A percentile compares a stretch with the other conserved stretches of the same genome.
These are phyloP conservation scores for Lentinula raphanica DNA, from an alignment of 768 basidiomycete species.

Conservation along the genomic window DNA sequence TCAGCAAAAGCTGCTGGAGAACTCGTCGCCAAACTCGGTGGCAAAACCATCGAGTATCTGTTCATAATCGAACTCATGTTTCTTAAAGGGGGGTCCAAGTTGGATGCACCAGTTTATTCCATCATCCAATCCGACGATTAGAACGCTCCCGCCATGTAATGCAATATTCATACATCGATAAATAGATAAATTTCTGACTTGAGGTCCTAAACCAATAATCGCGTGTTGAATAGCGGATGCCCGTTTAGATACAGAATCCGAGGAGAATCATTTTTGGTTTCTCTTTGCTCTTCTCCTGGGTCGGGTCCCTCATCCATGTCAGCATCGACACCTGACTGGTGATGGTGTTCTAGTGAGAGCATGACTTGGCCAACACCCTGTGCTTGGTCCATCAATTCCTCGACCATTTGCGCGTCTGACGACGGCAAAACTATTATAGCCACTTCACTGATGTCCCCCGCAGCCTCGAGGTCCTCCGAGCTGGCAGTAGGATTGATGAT, in stretches of 20 bases:
- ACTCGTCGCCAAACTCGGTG: constrained; percentile 78
- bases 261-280: constrained; percentile 25
- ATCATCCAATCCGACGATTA: constrained; percentile 76
- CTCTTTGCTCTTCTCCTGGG: constrained; percentile 15
- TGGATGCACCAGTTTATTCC: constrained; percentile 86
- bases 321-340: constrained; percentile 19
- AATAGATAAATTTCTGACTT: background rate
- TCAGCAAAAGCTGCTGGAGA: constrained; percentile 91
- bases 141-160: constrained; percentile 1
- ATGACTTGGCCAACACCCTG: constrained; percentile 45
- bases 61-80: constrained; percentile 86
- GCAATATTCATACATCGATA: background rate
- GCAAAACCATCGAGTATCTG: constrained; percentile 84
- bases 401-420: constrained; percentile 46
- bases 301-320: constrained; percentile 20
- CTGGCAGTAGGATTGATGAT: constrained; percentile 65
- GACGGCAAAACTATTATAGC: constrained; percentile 55
- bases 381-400: constrained; percentile 49
- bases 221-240: constrained; percentile 71
- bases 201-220: constrained; percentile 46
- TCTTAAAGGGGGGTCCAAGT: constrained; percentile 68
- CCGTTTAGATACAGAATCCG: constrained; percentile 73
- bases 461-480: constrained; percentile 46
- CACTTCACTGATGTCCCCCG: constrained; percentile 53
- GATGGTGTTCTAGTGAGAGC: constrained; percentile 43